Conservation (phyloP, 2,329 filamentous ascomycete species). For the Xylaria sp. region DNA sequence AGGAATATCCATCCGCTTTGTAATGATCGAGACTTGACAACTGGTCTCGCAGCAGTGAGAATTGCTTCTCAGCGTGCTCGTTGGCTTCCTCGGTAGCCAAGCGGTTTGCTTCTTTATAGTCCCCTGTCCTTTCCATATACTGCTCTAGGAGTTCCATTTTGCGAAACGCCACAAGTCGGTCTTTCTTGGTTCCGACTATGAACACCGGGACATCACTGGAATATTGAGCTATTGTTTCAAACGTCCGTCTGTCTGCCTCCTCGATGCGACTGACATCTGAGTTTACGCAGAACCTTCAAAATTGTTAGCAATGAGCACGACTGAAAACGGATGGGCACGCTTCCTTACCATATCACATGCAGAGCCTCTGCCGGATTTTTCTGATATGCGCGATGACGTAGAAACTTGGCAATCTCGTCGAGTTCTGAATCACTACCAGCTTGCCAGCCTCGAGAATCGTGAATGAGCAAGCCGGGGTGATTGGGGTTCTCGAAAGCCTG, state of each 20-base stretch:
- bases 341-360: constrained; percentile 21
- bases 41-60: constrained; percentile 8
- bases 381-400: constrained; percentile 20
- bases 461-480: constrained; percentile 20
- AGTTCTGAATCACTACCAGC: constrained; percentile 21
- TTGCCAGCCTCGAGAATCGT: constrained; percentile 23
- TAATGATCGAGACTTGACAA: constrained; percentile 15
- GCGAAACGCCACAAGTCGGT: constrained; percentile 8
- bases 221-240: constrained; percentile 18
- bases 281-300: constrained; percentile 20
- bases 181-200: constrained; percentile 24
- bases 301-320: background rate
- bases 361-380: constrained; percentile 23
- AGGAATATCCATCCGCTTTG: constrained; percentile 20
- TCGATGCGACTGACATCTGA: constrained; percentile 24
- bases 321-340: background rate
- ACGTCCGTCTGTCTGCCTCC: constrained; percentile 22
- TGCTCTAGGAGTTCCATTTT: constrained; percentile 21
- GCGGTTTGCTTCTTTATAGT: constrained; percentile 22
- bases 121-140: constrained; percentile 15
- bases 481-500: constrained; percentile 14
- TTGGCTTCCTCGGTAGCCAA: constrained; percentile 16
- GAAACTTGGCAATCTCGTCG: constrained; percentile 19
- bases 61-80: constrained; percentile 14
- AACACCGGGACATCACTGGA: constrained; percentile 21